Percentiles rank a stretch among this genome's conserved stretches.
phyloP scores from a whole-genome alignment of 1,284 basidiomycete species.

The Naganishia cerealis region DNA sequence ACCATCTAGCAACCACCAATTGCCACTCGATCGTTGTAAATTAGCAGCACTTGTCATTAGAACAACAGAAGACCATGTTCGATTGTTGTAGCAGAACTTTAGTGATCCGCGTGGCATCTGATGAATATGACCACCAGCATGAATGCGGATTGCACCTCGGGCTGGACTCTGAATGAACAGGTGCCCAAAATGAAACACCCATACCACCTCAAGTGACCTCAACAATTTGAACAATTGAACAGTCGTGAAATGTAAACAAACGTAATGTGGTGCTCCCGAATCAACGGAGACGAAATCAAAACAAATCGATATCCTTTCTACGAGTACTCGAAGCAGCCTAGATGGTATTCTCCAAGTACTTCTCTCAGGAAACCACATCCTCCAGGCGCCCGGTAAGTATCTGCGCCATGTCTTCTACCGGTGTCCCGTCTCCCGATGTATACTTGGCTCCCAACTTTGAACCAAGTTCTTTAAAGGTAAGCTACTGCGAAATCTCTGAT shows the following conservation, averaged over 20 bases:
- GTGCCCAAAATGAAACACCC: too few species aligned
- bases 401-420: conserved; percentile 15
- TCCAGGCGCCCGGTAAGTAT: not conserved
- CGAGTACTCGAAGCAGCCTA: not conserved
- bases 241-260: not conserved
- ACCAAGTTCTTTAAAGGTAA: conserved; percentile 64
- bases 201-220: too few species aligned
- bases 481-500: not conserved
- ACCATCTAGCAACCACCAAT: not conserved
- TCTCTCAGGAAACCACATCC: not conserved
- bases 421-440: conserved; percentile 43
- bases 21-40: not conserved
- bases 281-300: conserved; percentile 14
- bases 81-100: not conserved
- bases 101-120: too few species aligned
- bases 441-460: conserved; percentile 86
- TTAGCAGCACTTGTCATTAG: not conserved
- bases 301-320: conserved; percentile 15
- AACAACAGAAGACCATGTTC: not conserved
- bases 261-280: not conserved
- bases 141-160: too few species aligned
- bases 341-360: not conserved
- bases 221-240: too few species aligned
- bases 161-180: too few species aligned
- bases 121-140: too few species aligned